Base-by-base conservation (phyloP, 371 early-diverging fungal species). In the Rhizomucor miehei region DNA sequence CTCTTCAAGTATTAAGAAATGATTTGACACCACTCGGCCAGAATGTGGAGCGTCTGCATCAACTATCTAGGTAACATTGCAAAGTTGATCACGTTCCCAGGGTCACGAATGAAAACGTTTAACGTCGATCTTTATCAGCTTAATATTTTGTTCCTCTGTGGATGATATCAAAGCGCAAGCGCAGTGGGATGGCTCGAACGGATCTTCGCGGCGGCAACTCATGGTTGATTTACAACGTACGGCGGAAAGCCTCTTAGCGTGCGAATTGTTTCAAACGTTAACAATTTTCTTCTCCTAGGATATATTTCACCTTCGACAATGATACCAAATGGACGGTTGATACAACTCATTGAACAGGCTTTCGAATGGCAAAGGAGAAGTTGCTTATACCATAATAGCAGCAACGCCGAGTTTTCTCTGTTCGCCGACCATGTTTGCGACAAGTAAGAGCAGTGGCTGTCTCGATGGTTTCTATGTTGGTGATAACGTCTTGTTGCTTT, bases 311-410 rank as follows among this genome's bases (percentile, higher is more conserved):
- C 95, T 0, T 71, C 89, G 1, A 71, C 87, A 44, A 93, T 96
- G 92, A 84, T 98, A 47, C 97, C 96, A 3, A 84, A 85, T 16
- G 79, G 75, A 44, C 75, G 99, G 10, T 69, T 97, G 51, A 79
- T 91, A 44, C 77, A 82, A 0, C 70, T 98, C 40, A 65, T 96
- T 5, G 73, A 87, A 29, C 96, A 97, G 65, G 91, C 98, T 0
- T 56, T 89, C 6, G 71, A 80, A 51, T 66, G 82, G 47, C 99
- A 98, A 66, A 69, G 79, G 45, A 63, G 58, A 19, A 72, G 82
- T 25, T 98, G 99, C 69, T 65, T 90, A 20, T 93, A 94, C 65
- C 98, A 98, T 51, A 87, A 88, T 67, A 67, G 74, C 35, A 65
- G 79, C 17, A 79, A 85, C 25, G 63, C 66, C 14, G 61, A 75